These are phyloP conservation scores for Berkeleyomyces rouxiae DNA, from an alignment of 2,329 filamentous ascomycete species.

Conservation along the genomic window DNA sequence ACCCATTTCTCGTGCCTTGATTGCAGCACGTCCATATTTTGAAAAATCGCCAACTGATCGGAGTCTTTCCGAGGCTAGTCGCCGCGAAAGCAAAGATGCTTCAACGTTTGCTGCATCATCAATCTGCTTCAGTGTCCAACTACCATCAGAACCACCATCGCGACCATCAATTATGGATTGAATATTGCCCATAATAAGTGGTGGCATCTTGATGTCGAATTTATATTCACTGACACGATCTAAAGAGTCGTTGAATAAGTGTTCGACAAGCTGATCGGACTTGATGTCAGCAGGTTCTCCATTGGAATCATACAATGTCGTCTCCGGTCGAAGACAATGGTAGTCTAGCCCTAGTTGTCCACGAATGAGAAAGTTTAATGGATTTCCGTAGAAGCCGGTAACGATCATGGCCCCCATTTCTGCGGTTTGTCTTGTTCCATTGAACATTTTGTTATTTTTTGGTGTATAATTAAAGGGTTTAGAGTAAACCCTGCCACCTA, in stretches of 20 bases:
- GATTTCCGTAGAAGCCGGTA: constrained; percentile 94
- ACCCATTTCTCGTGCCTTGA: constrained; percentile 64
- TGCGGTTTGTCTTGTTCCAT: constrained; percentile 55
- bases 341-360: constrained; percentile 80
- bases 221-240: constrained; percentile 86
- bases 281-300: constrained; percentile 61
- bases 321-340: constrained; percentile 61
- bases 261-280: constrained; percentile 71
- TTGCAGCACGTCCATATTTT: constrained; percentile 36
- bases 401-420: constrained; percentile 98
- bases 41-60: constrained; percentile 10
- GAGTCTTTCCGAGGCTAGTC: constrained; percentile 4
- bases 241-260: constrained; percentile 84
- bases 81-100: not conserved
- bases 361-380: constrained; percentile 76
- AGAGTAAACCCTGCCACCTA: constrained; percentile 89
- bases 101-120: constrained; percentile 46
- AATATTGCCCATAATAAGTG: constrained; percentile 66
- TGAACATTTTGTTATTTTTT: constrained; percentile 27
- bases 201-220: constrained; percentile 52
- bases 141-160: constrained; percentile 55
- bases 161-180: constrained; percentile 68
- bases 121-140: constrained; percentile 30
- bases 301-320: constrained; percentile 76
- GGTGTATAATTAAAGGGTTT: constrained; percentile 46